Base-by-base conservation (phyloP, 495 filamentous ascomycete species). In the Penicillium odoratum region DNA sequence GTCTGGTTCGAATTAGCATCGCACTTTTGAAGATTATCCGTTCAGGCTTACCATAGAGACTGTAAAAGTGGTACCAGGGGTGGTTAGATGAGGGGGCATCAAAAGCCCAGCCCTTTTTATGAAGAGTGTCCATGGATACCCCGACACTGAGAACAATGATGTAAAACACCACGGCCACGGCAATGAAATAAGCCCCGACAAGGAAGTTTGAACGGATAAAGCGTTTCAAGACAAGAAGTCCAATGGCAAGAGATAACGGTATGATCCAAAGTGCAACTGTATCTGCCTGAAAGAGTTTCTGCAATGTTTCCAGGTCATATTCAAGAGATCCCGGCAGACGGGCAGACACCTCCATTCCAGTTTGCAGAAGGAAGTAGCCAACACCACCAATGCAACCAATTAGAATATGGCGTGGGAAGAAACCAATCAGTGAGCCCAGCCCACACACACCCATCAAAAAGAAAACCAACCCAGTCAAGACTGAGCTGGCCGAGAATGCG, bases 301-400 rank as follows among this genome's bases (percentile, higher is more conserved):
- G 76, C 4, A 95, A 73, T 0, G 92, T 96, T n/a, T 80, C 77
- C 7, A 89, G 62, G 62, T 89, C 82, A 63, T 94, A 96, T 60
- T 88, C 83, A 16, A 98, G 80, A 65, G 88, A 90, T 7, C 92
- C 92, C 18, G 92, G 83, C 26, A 98, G 78, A 36, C 92, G 82
- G 7, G 93, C 93, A n/a, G 91, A 93, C 21, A 98, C 94, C 65
- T 98, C 94, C 47, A 98, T 81, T 26, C 90, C 94, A 2, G 94
- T 98, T 42, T 87, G 85, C 48, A 97, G 75, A 26, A 98, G 82
- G 71, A 98, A 98, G 80, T 91, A 95, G n/a, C 94, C 94, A 21
- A 98, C 95, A 53, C 94, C 94, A 42, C 95, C 94, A 58, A 98
- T 98, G 66, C 95, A 97, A 26, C 94, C 94, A 46, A 96, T 91